Percentiles rank a stretch among this genome's conserved stretches.
Evolutionary conservation across 306 rosid species (phyloP).

Genomic region (Ormosia semicastrata): DNA sequence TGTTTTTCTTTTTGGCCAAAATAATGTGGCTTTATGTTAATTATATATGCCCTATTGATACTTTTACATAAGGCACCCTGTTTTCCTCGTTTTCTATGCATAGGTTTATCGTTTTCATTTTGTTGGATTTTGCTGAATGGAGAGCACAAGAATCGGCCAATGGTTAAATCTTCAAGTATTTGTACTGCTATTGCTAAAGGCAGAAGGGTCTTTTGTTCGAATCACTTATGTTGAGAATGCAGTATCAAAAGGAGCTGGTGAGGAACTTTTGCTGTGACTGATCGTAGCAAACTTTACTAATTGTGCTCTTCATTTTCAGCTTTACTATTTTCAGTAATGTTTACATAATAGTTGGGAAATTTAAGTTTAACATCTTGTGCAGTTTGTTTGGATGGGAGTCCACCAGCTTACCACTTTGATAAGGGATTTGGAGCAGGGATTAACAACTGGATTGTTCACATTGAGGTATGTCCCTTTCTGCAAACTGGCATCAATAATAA

Average conservation of each 20-base stretch:
- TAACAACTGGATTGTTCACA: constrained; percentile 73
- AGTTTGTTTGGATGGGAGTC: constrained; percentile 98
- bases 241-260: constrained; percentile 89
- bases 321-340: background rate
- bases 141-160: constrained; percentile 28
- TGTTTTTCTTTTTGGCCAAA: background rate
- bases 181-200: constrained; percentile 38
- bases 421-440: constrained; percentile 70
- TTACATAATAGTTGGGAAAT: background rate
- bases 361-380: constrained; percentile 29
- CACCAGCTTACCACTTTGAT: constrained; percentile 85
- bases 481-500: background rate
- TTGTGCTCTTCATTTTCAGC: background rate
- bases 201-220: constrained; percentile 51
- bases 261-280: constrained; percentile 26
- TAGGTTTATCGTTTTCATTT: background rate
- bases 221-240: constrained; percentile 62
- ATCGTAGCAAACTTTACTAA: background rate
- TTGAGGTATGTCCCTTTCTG: constrained; percentile 66
- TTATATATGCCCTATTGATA: background rate
- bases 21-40: background rate
- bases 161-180: constrained; percentile 46
- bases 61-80: background rate
- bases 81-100: constrained; percentile 11
- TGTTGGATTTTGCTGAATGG: constrained; percentile 54